Evolutionary conservation across 208 protist genomes (phyloP).

Genomic region (Acanthamoeba triangularis): DNA sequence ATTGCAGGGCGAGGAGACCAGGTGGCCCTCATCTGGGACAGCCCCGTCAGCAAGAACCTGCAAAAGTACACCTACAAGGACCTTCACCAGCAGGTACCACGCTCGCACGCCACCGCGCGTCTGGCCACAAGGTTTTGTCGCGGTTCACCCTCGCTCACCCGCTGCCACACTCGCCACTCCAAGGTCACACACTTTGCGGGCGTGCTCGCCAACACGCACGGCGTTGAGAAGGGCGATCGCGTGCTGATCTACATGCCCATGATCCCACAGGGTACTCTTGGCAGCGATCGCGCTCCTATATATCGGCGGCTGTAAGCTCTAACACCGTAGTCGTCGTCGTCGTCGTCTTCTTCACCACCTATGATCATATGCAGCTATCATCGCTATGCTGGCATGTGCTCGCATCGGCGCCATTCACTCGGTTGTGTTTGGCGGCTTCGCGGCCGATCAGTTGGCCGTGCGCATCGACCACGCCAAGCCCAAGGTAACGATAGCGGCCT

Average conservation of each 20-base stretch:
- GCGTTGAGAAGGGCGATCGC: constrained; percentile 66
- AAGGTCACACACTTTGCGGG: constrained; percentile 3
- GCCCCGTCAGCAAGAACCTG: constrained; percentile 15
- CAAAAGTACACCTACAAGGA: constrained; percentile 60
- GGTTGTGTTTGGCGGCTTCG: constrained; percentile 84
- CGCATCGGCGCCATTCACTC: constrained; percentile 75
- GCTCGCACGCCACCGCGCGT: background rate
- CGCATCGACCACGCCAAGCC: constrained; percentile 75
- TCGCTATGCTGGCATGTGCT: constrained; percentile 77
- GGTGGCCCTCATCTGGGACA: constrained; percentile 56
- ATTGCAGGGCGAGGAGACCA: background rate
- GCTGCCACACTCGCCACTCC: background rate
- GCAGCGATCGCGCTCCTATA: background rate
- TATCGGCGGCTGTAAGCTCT: background rate
- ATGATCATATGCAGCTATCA: background rate
- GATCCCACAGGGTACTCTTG: constrained; percentile 44
- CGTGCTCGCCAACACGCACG: background rate
- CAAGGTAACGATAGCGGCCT: constrained; percentile 14
- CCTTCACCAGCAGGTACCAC: background rate
- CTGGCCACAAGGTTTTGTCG: background rate
- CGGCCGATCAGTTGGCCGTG: constrained; percentile 74
- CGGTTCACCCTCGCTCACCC: background rate
- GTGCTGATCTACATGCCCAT: constrained; percentile 80
- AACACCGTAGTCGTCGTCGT: too few relatives aligned
- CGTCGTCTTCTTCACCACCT: too few relatives aligned